Evolutionary conservation across 225 moss, liverwort and hornwort genomes (phyloP).

Genomic region (Physcomitrellopsis africana): DNA sequence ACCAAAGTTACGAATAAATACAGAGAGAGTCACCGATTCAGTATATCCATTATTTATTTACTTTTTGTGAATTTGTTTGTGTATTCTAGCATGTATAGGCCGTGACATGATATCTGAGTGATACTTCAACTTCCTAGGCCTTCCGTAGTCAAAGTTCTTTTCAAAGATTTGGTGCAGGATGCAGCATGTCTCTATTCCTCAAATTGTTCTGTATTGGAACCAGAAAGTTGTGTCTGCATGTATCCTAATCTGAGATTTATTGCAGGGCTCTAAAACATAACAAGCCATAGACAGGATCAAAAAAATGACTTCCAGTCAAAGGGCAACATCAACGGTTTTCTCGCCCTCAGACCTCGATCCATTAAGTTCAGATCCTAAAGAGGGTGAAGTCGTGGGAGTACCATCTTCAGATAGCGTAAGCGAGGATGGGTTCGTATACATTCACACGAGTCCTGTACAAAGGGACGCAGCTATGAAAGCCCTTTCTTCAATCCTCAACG

Average conservation of each 20-base stretch:
- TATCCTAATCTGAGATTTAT: background rate
- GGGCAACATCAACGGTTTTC: conserved; percentile 56
- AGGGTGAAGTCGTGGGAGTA: conserved; percentile 21
- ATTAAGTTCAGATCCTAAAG: conserved; percentile 15
- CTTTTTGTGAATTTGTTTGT: background rate
- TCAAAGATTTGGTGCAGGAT: conserved; percentile 40
- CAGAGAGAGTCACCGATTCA: no score
- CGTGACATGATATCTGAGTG: background rate
- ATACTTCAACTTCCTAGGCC: background rate
- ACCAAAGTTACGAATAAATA: no score
- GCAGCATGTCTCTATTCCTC: conserved; percentile 50
- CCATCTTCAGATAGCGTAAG: conserved; percentile 26
- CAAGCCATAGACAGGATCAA: background rate
- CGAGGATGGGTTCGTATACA: conserved; percentile 47
- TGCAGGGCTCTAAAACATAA: conserved; percentile 40
- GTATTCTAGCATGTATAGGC: background rate
- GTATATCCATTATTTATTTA: background rate
- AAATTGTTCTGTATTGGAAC: conserved; percentile 43
- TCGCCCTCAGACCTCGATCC: conserved; percentile 53
- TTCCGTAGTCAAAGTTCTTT: background rate
- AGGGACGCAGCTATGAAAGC: conserved; percentile 80
- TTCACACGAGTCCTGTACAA: conserved; percentile 48
- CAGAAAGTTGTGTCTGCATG: conserved; percentile 36
- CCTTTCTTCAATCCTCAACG: conserved; percentile 67
- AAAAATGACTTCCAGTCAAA: conserved; percentile 42